phyloP scores from a whole-genome alignment of 805 yeast genomes.

The Kodamaea fukazawae region DNA sequence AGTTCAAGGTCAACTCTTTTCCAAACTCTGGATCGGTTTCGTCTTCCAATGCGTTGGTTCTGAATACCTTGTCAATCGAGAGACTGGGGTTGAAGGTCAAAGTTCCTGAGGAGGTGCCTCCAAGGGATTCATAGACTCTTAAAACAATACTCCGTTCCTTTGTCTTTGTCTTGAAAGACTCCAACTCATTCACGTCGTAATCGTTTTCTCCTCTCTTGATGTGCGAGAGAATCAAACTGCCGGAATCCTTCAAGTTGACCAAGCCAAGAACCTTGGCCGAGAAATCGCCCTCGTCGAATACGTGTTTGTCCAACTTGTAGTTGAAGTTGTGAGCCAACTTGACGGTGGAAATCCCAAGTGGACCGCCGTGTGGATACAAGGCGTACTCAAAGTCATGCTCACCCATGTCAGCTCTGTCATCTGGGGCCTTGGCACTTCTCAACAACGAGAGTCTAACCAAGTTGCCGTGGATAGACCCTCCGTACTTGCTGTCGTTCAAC shows the following conservation, averaged over 20 bases:
- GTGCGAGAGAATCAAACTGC: constrained; percentile 65
- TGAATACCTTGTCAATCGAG: constrained; percentile 46
- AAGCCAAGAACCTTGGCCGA: constrained; percentile 17
- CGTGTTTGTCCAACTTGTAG: constrained; percentile 36
- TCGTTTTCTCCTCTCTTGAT: constrained; percentile 90
- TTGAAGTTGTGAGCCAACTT: constrained; percentile 79
- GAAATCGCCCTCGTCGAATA: constrained; percentile 13
- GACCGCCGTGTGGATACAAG: constrained; percentile 76
- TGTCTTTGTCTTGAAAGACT: constrained; percentile 45
- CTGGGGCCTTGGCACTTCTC: constrained; percentile 93
- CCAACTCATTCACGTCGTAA: constrained; percentile 44
- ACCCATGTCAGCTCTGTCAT: constrained; percentile 93
- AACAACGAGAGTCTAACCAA: constrained; percentile 80
- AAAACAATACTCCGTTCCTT: constrained; percentile 54
- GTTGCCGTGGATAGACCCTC: constrained; percentile 92
- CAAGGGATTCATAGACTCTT: constrained; percentile 83
- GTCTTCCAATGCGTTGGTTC: constrained; percentile 61
- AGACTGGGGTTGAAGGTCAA: constrained; percentile 39
- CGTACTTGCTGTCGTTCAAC: constrained; percentile 83
- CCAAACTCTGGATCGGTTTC: constrained; percentile 27
- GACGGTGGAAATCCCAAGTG: constrained; percentile 61
- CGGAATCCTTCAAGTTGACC: constrained; percentile 35
- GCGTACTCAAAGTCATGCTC: constrained; percentile 80
- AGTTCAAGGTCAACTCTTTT: constrained; percentile 30
- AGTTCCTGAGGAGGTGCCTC: constrained; percentile 64